Evolutionary conservation across 345 rosid genomes (phyloP).

Genomic region (Nasturtium officinale): DNA sequence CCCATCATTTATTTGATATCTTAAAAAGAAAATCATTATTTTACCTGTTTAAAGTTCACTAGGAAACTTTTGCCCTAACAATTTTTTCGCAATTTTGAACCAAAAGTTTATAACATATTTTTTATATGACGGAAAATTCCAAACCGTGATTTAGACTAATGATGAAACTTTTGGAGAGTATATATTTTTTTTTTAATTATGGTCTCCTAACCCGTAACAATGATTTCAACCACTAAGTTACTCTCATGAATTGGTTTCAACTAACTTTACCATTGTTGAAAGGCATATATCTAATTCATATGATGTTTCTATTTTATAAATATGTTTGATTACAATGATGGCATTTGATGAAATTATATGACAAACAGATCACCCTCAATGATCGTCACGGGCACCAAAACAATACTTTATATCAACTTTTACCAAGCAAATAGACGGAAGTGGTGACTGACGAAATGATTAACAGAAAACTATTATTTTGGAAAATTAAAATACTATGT

Average conservation of each 20-base stretch:
- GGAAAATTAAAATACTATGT: conserved; percentile 22
- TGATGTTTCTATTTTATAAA: neutral
- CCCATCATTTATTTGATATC: neutral
- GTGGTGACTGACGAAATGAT: conserved; percentile 31
- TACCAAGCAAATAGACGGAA: conserved; percentile 20
- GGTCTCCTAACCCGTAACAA: neutral
- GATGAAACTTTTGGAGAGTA: neutral
- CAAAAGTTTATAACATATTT: neutral
- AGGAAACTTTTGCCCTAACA: neutral
- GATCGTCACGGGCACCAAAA: conserved; percentile 23
- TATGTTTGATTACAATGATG: conserved; percentile 15
- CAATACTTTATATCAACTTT: conserved; percentile 28
- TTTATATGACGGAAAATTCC: neutral
- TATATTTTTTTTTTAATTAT: no score
- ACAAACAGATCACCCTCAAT: conserved; percentile 28
- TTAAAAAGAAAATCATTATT: neutral
- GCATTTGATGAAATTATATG: conserved; percentile 16
- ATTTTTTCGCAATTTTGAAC: neutral
- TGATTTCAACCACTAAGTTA: neutral
- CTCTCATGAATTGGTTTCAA: neutral
- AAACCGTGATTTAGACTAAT: neutral
- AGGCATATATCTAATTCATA: neutral
- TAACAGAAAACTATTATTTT: neutral
- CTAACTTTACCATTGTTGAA: neutral
- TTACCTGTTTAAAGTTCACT: neutral